Percentiles rank a stretch among this genome's conserved stretches.
phyloP scores from a whole-genome alignment of 2,329 filamentous ascomycete species.

The Leptographium lundbergii region DNA sequence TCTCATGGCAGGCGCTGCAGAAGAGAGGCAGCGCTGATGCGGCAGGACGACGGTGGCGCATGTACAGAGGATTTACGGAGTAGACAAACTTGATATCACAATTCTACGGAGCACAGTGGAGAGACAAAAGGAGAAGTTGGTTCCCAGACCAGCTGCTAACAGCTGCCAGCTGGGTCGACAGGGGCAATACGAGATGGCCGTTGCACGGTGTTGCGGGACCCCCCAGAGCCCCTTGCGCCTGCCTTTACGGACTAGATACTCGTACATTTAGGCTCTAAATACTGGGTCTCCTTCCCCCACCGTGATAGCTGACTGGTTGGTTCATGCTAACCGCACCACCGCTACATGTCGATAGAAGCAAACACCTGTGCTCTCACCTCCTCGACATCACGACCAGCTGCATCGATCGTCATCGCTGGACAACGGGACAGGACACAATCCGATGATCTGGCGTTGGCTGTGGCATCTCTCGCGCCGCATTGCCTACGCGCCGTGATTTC shows the following conservation, averaged over 20 bases:
- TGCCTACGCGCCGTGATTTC: background rate
- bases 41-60: background rate
- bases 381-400: background rate
- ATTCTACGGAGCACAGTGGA: too few species aligned
- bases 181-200: background rate
- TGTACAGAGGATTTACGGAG: background rate
- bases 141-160: background rate
- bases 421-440: background rate
- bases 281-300: background rate
- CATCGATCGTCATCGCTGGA: background rate
- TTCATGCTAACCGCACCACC: background rate
- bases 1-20: constrained; percentile 32
- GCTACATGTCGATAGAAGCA: background rate
- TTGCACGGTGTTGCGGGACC: background rate
- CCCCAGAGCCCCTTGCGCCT: background rate
- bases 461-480: background rate
- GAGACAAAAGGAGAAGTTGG: too few species aligned
- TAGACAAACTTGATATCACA: too few species aligned
- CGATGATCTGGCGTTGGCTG: background rate
- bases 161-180: background rate
- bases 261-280: background rate
- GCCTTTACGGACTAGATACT: too few species aligned
- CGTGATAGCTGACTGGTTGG: background rate
- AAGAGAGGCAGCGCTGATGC: constrained; percentile 18
- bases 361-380: background rate